A percentile compares a stretch with the other conserved stretches of the same genome.
Evolutionary conservation across 176 grass and related monocot genomes (phyloP).

Genomic region (Raddia guianensis): DNA sequence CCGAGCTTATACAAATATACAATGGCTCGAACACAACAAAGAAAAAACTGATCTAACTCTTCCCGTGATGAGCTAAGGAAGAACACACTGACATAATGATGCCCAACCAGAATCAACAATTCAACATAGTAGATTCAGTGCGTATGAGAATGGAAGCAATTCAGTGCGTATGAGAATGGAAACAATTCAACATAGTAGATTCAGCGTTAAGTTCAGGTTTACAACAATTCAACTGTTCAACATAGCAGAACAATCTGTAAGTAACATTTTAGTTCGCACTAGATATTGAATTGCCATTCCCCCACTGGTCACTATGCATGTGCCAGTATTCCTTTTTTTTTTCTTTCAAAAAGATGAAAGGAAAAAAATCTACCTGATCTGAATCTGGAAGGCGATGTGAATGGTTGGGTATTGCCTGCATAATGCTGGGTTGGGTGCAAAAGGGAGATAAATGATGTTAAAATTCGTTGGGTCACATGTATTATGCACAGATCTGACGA

Average conservation of each 20-base stretch:
- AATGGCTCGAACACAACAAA: not conserved
- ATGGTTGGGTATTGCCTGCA: slow-evolving; percentile 18
- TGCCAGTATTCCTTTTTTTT: slow-evolving; percentile 24
- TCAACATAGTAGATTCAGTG: not conserved
- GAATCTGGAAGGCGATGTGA: slow-evolving; percentile 39
- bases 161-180: not conserved
- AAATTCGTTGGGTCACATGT: slow-evolving; percentile 64
- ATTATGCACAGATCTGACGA: slow-evolving; percentile 44
- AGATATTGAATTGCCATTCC: not conserved
- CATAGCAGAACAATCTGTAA: too few relatives aligned
- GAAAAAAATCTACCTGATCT: slow-evolving; percentile 20
- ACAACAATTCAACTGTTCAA: too few relatives aligned
- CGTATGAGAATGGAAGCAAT: not conserved
- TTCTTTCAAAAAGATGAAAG: too few relatives aligned
- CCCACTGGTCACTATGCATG: slow-evolving; percentile 8
- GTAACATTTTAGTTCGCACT: not conserved
- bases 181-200: not conserved
- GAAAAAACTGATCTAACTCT: not conserved
- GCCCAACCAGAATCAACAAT: not conserved
- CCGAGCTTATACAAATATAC: not conserved
- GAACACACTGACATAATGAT: slow-evolving; percentile 6
- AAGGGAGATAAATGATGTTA: slow-evolving; percentile 48
- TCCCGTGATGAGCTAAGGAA: not conserved
- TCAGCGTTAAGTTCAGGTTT: not conserved
- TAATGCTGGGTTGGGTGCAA: slow-evolving; percentile 7